These are phyloP conservation scores for Arxiozyma telluris DNA, from an alignment of 1,139 yeast species.

Conservation along the genomic window DNA sequence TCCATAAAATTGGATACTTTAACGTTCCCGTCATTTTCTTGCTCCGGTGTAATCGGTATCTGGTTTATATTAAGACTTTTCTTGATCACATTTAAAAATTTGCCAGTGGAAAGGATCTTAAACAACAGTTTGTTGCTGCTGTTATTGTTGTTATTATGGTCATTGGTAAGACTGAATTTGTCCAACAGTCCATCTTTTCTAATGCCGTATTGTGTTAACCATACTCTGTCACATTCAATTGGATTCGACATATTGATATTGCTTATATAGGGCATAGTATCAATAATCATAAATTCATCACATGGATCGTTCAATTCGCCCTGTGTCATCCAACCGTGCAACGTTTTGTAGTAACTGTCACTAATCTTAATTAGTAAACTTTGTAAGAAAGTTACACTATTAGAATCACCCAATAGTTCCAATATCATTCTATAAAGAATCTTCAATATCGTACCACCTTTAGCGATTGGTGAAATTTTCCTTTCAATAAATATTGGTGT, in stretches of 20 bases:
- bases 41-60: slow-evolving; percentile 5
- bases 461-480: slow-evolving; percentile 46
- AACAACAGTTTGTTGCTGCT: slow-evolving; percentile 29
- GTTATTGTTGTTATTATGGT: slow-evolving; percentile 6
- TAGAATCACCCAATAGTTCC: slow-evolving; percentile 57
- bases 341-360: slow-evolving; percentile 53
- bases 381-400: slow-evolving; percentile 44
- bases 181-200: slow-evolving; percentile 68
- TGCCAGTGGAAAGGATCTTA: slow-evolving; percentile 75
- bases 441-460: slow-evolving; percentile 59
- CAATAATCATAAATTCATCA: slow-evolving; percentile 69
- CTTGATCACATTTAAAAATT: slow-evolving; percentile 56
- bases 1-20: slow-evolving; percentile 14
- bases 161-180: slow-evolving; percentile 43
- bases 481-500: slow-evolving; percentile 36
- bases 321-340: slow-evolving; percentile 66
- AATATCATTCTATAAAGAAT: slow-evolving; percentile 53
- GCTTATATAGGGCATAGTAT: slow-evolving; percentile 24
- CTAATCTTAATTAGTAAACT: slow-evolving; percentile 53
- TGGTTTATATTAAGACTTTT: slow-evolving; percentile 12
- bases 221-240: slow-evolving; percentile 60
- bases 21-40: not conserved
- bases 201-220: slow-evolving; percentile 78
- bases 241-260: slow-evolving; percentile 32
- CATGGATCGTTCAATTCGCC: slow-evolving; percentile 75